Percentiles rank a stretch among this genome's conserved stretches.
These are phyloP conservation scores for Gonapodya sp. DNA, from an alignment of 192 early-diverging fungal species.

Conservation along the genomic window DNA sequence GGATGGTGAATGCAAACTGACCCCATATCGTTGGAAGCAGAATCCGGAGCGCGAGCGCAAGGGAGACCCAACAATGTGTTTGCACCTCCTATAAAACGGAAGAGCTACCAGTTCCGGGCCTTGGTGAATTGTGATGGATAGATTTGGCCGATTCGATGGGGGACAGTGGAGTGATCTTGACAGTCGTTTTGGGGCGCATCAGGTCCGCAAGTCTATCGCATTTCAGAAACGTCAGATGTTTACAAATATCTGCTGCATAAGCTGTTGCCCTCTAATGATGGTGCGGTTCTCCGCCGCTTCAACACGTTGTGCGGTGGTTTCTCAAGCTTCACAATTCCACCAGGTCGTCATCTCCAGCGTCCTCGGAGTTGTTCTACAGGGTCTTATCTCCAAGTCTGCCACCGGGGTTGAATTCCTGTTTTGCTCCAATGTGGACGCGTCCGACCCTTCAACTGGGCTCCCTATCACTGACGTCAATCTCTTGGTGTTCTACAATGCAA, in stretches of 20 bases:
- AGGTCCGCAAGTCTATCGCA: slow-evolving; percentile 49
- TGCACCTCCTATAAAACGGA: background rate
- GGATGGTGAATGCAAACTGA: no score
- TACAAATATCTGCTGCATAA: slow-evolving; percentile 62
- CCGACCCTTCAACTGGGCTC: slow-evolving; percentile 29
- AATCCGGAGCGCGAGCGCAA: no score
- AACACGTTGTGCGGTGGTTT: no score
- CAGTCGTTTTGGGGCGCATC: no score
- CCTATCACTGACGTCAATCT: slow-evolving; percentile 20
- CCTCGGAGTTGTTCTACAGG: slow-evolving; percentile 40
- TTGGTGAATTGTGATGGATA: slow-evolving; percentile 21
- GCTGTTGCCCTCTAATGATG: slow-evolving; percentile 61
- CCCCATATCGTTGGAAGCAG: no score
- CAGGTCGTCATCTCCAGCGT: slow-evolving; percentile 45
- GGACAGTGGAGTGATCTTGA: slow-evolving; percentile 7
- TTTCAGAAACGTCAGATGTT: slow-evolving; percentile 63
- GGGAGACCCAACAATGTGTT: no score
- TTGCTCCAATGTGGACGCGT: slow-evolving; percentile 34
- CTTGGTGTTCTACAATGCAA: slow-evolving; percentile 25
- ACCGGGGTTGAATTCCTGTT: slow-evolving; percentile 30
- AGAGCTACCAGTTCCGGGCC: slow-evolving; percentile 25
- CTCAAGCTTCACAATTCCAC: no score
- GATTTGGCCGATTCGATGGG: background rate
- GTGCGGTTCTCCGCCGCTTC: no score
- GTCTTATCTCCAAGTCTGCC: slow-evolving; percentile 35